A percentile compares a stretch with the other conserved stretches of the same genome.
Evolutionary conservation across 257 asterid species (phyloP).

Genomic region (Solanum rostratum): DNA sequence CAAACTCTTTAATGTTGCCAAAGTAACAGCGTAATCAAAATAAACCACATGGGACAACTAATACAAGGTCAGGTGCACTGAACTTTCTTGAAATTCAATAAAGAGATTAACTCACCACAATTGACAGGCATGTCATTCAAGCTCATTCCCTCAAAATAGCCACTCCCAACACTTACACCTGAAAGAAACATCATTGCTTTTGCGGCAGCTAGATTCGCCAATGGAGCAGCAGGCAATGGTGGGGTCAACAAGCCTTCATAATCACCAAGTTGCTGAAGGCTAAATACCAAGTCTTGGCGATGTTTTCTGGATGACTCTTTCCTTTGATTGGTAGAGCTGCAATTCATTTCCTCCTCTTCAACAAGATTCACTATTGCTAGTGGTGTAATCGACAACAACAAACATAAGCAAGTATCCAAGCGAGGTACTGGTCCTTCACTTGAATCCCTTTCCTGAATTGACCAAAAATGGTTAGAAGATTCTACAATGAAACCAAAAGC

Average conservation of each 20-base stretch:
- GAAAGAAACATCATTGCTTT: slow-evolving; percentile 90
- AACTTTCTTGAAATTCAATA: not conserved
- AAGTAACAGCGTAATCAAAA: not conserved
- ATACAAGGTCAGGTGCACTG: not conserved
- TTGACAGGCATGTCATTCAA: slow-evolving; percentile 69
- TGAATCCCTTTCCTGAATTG: slow-evolving; percentile 73
- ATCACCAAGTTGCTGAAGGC: slow-evolving; percentile 78
- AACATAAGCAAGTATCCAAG: slow-evolving; percentile 83
- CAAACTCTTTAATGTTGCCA: not conserved
- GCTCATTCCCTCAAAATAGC: slow-evolving; percentile 76
- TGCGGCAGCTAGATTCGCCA: slow-evolving; percentile 96
- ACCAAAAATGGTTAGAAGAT: slow-evolving; percentile 5
- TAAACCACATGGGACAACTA: not conserved
- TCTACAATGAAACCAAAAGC: slow-evolving; percentile 1
- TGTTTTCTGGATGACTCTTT: slow-evolving; percentile 40
- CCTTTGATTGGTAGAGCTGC: slow-evolving; percentile 23
- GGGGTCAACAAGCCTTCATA: slow-evolving; percentile 80
- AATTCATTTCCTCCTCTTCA: slow-evolving; percentile 72
- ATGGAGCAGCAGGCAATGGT: slow-evolving; percentile 60
- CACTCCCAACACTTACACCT: slow-evolving; percentile 63
- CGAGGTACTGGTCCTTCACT: slow-evolving; percentile 94
- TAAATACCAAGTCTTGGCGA: slow-evolving; percentile 65
- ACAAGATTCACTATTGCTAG: slow-evolving; percentile 70
- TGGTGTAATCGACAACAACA: slow-evolving; percentile 68
- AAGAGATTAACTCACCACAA: slow-evolving; percentile 56